Evolutionary conservation across 352 stramenopile genomes (phyloP).

Genomic region (Globisporangium uncinulatum): DNA sequence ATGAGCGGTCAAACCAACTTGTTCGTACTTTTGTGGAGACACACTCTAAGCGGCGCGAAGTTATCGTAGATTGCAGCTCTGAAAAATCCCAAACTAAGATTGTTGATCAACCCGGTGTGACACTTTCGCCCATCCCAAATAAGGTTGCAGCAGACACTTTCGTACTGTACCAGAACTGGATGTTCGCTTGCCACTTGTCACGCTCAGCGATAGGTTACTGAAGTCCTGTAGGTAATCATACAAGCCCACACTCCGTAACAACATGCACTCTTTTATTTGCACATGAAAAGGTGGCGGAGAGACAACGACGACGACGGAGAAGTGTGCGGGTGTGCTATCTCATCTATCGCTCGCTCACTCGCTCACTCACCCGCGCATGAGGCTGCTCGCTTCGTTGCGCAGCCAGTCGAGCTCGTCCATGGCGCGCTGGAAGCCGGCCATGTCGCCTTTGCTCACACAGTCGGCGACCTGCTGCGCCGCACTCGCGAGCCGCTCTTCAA

Average conservation of each 20-base stretch:
- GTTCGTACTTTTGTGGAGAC: too few relatives aligned
- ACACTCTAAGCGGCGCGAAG: too few relatives aligned
- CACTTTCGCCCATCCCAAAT: too few relatives aligned
- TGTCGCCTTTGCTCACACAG: constrained; percentile 73
- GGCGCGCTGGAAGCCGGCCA: constrained; percentile 73
- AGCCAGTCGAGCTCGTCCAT: constrained; percentile 80
- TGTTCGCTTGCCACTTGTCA: too few relatives aligned
- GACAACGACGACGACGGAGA: neutral
- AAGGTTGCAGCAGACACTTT: too few relatives aligned
- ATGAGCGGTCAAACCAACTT: too few relatives aligned
- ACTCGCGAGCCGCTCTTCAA: constrained; percentile 63
- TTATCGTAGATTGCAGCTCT: too few relatives aligned
- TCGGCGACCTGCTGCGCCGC: constrained; percentile 66
- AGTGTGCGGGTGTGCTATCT: neutral
- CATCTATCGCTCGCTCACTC: constrained; percentile 1
- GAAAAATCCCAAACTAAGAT: too few relatives aligned
- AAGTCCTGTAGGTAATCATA: too few relatives aligned
- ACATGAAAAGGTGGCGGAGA: neutral
- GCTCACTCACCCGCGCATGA: constrained; percentile 51
- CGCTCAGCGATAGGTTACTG: too few relatives aligned
- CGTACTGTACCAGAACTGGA: too few relatives aligned
- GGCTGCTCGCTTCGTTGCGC: constrained; percentile 68
- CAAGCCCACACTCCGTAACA: neutral
- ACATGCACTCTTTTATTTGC: constrained; percentile 13
- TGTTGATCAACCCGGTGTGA: too few relatives aligned